Base-by-base conservation (phyloP, 495 filamentous ascomycete genomes). In the Umbilicaria muhlenbergii region DNA sequence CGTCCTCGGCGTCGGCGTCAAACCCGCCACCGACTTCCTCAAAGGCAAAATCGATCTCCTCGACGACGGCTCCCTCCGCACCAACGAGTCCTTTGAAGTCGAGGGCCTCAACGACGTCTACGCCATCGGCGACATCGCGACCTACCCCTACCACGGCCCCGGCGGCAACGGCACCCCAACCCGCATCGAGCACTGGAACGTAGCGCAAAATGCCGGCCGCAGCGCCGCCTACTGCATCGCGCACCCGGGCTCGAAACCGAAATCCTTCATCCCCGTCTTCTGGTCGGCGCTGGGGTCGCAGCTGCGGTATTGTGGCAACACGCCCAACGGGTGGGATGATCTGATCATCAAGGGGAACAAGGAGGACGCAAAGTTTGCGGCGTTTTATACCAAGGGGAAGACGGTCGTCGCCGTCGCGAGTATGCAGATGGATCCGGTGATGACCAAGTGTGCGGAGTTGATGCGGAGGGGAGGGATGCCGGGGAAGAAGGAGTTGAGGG, bases 161-260 rank as follows among this genome's bases (percentile, higher is more conserved):
- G 86, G 84, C n/a, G 74, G 81, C 2, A 64, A 78, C 47, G 81
- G 84, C 42, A 68, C 65, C 4, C 67, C 67, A 19, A 73, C 71
- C 2, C 68, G 85, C 44, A 94, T 94, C 59, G 92, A 98, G 66
- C 91, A 98, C 58, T 98, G 88, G 89, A 87, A 95, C 58, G 91
- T 98, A 2, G 91, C 91, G 3, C 91, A 96, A 61, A 95, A 95
- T 50, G 65, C 81, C 4, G 91, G 91, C 4, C 80, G 89, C 14
- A 65, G 68, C 17, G 91, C 78, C 5, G 91, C 84, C 4, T 62
- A 66, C 43, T 70, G 81, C 46, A 94, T 98, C 44, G 67, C 73
- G 32, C 71, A 78, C 45, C 71, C 77, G 24, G 58, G 63, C 50
- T 51, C 69, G 11, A 66, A 63, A 51, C 69, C 80, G 0, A 78